Evolutionary conservation across 169 alveolate genomes (phyloP), one percentile per base, ranked within the genome.

Genomic region (Eimeria maxima): DNA sequence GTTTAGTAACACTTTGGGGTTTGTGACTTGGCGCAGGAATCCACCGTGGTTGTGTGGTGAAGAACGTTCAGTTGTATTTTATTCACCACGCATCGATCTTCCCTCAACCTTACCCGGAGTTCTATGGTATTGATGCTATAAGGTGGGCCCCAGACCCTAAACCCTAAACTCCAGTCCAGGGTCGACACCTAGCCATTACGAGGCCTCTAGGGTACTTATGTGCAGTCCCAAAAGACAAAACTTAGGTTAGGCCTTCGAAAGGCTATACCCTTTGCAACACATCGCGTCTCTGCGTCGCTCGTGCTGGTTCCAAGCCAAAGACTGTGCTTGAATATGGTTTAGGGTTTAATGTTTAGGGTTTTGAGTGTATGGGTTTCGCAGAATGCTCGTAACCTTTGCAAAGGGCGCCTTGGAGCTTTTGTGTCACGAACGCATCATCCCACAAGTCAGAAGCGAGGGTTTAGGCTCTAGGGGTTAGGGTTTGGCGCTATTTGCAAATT

Each of bases 351-450:
- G 74, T n/a, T 65, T 65, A 65, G 74, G 74, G 74, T 4, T 65
- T 65, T 27, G 74, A 18, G 74, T 65, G 74, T 27, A 3, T 18
- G 74, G 74, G 33, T 22, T 18, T 27, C 78, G 27, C 78, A 67
- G 78, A 67, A 67, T 67, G 78, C 78, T 98, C 73, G 97, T 98
- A 29, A 96, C 97, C 29, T 98, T 97, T 95, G 98, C 98, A 22
- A 98, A 98, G 97, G 98, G 98, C 14, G 94, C 97, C 71, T 97
- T 98, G 27, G 98, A 98, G 96, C 96, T 97, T 47, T 91, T 98
- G 45, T 98, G 99, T 93, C 93, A 96, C 45, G 87, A 97, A 7
- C 81, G 93, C 38, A 57, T 97, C 1, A 97, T 98, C 33, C 93
- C 93, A 73, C 78, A 57, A 27, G 93, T 84, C 33, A 53, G 63